Evolutionary conservation across 768 basidiomycete genomes (phyloP).

Genomic region (Rhodotorula taiwanensis): DNA sequence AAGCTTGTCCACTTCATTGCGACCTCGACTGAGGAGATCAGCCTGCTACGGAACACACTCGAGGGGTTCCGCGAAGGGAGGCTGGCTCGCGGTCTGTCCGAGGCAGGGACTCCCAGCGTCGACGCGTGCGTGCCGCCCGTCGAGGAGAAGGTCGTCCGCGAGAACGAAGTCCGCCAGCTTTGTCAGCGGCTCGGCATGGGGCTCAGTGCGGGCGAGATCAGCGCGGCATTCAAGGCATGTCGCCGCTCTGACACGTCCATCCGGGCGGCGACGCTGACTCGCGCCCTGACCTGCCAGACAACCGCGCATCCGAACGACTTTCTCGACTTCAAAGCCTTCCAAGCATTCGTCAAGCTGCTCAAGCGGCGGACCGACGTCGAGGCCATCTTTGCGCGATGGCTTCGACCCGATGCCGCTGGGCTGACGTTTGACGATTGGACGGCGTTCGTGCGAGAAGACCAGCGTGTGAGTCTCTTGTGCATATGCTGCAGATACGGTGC

Average conservation of each 20-base stretch:
- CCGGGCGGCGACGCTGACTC: background rate
- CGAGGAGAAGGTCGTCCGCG: conserved; percentile 24
- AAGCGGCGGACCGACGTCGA: conserved; percentile 80
- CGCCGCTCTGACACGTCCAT: too few species aligned
- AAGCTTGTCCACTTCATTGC: conserved; percentile 35
- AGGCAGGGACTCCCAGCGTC: background rate
- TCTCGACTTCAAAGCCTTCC: conserved; percentile 73
- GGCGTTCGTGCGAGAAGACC: conserved; percentile 52
- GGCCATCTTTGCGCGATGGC: conserved; percentile 45
- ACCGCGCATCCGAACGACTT: conserved; percentile 27
- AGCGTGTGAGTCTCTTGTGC: conserved; percentile 49
- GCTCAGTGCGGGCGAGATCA: conserved; percentile 24
- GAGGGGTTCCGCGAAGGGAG: conserved; percentile 23
- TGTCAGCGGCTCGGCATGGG: conserved; percentile 26
- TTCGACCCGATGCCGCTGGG: background rate
- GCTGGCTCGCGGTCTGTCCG: conserved; percentile 11
- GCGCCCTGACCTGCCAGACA: background rate
- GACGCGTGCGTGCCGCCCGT: background rate
- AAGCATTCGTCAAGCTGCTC: conserved; percentile 69
- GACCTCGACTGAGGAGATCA: conserved; percentile 6
- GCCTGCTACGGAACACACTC: conserved; percentile 25
- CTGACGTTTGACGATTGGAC: conserved; percentile 49
- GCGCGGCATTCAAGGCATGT: conserved; percentile 24
- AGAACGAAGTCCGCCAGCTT: conserved; percentile 25
- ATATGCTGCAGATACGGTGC: background rate